phyloP scores from a whole-genome alignment of 352 stramenopile species.

The Salisapilia sapeloensis region DNA sequence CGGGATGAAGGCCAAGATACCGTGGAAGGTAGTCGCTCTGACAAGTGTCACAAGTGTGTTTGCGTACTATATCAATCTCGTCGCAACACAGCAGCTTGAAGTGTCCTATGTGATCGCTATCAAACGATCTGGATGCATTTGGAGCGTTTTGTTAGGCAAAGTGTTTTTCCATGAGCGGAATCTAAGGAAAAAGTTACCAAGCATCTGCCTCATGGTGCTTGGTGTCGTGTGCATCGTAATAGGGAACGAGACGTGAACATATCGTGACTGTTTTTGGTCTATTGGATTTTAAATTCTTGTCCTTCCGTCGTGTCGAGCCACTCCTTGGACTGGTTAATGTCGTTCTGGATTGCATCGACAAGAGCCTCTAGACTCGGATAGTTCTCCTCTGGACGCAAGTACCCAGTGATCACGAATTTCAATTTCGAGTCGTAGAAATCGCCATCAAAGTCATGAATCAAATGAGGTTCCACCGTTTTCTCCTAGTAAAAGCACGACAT shows the following conservation, averaged over 20 bases:
- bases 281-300: conserved; percentile 2
- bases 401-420: conserved; percentile 86
- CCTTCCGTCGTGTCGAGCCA: conserved; percentile 45
- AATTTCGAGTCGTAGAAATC: conserved; percentile 93
- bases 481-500: conserved; percentile 20
- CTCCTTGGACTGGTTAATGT: conserved; percentile 48
- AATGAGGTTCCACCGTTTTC: conserved; percentile 94
- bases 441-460: conserved; percentile 85
- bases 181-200: conserved; percentile 66
- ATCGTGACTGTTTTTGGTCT: not conserved
- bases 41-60: conserved; percentile 50
- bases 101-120: conserved; percentile 77
- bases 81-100: conserved; percentile 57
- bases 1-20: conserved; percentile 32
- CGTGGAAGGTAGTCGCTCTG: conserved; percentile 53
- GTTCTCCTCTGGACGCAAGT: conserved; percentile 88
- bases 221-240: conserved; percentile 66
- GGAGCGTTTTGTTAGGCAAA: conserved; percentile 58
- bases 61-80: conserved; percentile 75
- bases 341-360: conserved; percentile 82
- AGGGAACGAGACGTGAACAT: conserved; percentile 23
- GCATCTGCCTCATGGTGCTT: conserved; percentile 63
- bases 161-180: conserved; percentile 56
- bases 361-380: conserved; percentile 88
- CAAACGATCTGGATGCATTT: conserved; percentile 72